A percentile compares a stretch with the other conserved stretches of the same genome.
These are phyloP conservation scores for Bidens hawaiensis DNA, from an alignment of 140 eudicot genomes.

Conservation along the genomic window DNA sequence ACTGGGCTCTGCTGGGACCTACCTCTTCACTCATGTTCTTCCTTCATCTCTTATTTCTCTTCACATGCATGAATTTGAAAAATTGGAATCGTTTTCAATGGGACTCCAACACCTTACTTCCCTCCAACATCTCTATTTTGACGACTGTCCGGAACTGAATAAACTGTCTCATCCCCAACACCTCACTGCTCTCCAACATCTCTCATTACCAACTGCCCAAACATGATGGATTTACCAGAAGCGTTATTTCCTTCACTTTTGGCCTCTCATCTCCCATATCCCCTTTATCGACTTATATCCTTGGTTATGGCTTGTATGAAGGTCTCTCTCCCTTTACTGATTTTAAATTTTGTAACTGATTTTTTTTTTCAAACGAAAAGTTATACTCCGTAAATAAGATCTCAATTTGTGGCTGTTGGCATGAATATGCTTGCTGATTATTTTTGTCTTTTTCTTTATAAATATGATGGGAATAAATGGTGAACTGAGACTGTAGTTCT, in stretches of 20 bases:
- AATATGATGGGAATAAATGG: not conserved
- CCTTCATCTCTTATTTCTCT: no score
- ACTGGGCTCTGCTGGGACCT: no score
- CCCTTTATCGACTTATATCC: not conserved
- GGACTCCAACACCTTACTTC: no score
- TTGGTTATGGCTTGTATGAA: not conserved
- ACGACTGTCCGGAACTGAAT: not conserved
- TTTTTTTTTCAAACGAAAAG: not conserved
- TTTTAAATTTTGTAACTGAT: not conserved
- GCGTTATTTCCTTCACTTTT: slow-evolving; percentile 1
- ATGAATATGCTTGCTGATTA: not conserved
- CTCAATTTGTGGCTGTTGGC: not conserved
- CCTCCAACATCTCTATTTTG: not conserved
- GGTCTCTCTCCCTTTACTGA: not conserved
- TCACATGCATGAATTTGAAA: no score
- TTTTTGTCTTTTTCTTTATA: not conserved
- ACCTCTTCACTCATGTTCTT: no score
- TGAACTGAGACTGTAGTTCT: not conserved
- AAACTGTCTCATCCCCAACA: not conserved
- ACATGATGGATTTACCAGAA: not conserved
- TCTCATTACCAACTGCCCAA: not conserved
- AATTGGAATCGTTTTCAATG: no score
- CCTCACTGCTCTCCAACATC: not conserved
- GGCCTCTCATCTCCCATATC: slow-evolving; percentile 5
- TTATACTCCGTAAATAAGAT: no score